These are phyloP conservation scores for Cladophialophora yegresii DNA, from an alignment of 2,329 filamentous ascomycete species.

Conservation along the genomic window DNA sequence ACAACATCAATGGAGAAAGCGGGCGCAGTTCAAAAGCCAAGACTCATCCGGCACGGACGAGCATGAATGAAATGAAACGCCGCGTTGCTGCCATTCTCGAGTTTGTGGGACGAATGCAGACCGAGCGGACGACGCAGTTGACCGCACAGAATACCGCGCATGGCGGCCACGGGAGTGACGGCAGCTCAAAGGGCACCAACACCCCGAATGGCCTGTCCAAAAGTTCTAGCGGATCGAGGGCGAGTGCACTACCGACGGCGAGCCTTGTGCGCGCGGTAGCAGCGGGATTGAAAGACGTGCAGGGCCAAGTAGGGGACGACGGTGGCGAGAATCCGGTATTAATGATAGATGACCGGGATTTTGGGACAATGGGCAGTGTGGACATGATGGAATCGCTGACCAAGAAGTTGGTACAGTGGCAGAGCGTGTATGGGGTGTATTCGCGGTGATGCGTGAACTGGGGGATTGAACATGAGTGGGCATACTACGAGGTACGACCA, in stretches of 20 bases:
- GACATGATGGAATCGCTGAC: slow-evolving; percentile 92
- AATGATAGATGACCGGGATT: slow-evolving; percentile 53
- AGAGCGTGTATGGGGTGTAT: slow-evolving; percentile 66
- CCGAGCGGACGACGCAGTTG: slow-evolving; percentile 70
- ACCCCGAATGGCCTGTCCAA: slow-evolving; percentile 30
- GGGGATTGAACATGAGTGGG: slow-evolving; percentile 1
- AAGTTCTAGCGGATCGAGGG: slow-evolving; percentile 14
- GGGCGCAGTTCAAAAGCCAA: slow-evolving; percentile 63
- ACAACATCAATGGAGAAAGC: slow-evolving; percentile 60
- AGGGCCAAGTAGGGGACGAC: slow-evolving; percentile 37
- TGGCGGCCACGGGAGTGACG: slow-evolving; percentile 42
- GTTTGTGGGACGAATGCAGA: slow-evolving; percentile 84
- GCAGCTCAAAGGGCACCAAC: slow-evolving; percentile 39
- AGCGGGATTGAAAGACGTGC: slow-evolving; percentile 41
- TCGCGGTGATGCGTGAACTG: slow-evolving; percentile 23
- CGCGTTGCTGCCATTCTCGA: slow-evolving; percentile 82
- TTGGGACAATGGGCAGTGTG: slow-evolving; percentile 73
- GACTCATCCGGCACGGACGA: slow-evolving; percentile 62
- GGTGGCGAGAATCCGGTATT: not conserved
- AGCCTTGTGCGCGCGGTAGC: slow-evolving; percentile 42
- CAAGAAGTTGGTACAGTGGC: slow-evolving; percentile 79
- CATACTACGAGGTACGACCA: not conserved
- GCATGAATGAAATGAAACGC: slow-evolving; percentile 84
- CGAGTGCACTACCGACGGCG: slow-evolving; percentile 34
- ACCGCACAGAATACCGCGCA: slow-evolving; percentile 32